phyloP scores from a whole-genome alignment of 108 stramenopile species.

The Aureococcus anophagefferens region DNA sequence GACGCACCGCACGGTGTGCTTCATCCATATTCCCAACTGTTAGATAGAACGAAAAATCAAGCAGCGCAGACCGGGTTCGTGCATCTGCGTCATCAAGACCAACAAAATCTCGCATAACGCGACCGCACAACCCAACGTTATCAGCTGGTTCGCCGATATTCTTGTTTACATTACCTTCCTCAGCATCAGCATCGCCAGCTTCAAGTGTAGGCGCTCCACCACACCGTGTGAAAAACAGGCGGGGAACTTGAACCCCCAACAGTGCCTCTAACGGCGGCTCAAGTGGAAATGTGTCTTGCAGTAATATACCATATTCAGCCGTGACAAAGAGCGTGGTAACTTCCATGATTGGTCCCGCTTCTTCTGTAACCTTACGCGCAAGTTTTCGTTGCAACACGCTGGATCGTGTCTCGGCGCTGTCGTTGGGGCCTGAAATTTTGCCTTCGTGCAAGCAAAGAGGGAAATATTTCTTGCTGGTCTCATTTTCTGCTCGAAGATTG shows the following conservation, averaged over 20 bases:
- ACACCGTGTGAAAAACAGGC: slow-evolving; percentile 33
- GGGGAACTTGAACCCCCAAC: slow-evolving; percentile 46
- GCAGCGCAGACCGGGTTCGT: slow-evolving; percentile 29
- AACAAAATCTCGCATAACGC: slow-evolving; percentile 52
- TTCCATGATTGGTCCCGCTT: no score
- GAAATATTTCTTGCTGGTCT: no score
- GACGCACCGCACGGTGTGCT: slow-evolving; percentile 46
- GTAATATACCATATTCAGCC: slow-evolving; percentile 38
- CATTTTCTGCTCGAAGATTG: no score
- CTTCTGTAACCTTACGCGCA: no score
- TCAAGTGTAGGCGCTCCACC: no score
- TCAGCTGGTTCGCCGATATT: neutral
- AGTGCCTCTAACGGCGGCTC: slow-evolving; percentile 28
- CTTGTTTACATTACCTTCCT: no score
- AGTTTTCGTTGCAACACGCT: no score
- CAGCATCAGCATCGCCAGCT: no score
- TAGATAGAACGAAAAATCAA: slow-evolving; percentile 51
- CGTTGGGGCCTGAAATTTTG: no score
- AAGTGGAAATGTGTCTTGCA: slow-evolving; percentile 43
- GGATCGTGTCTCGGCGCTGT: no score
- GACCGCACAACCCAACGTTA: slow-evolving; percentile 3
- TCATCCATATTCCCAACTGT: slow-evolving; percentile 54
- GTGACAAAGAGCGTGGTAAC: slow-evolving; percentile 44
- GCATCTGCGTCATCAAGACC: slow-evolving; percentile 39
- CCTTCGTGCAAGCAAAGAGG: no score